Percentiles rank a stretch among this genome's conserved stretches.
Conservation (phyloP, 2,329 filamentous ascomycete species). For the Penicillium sp. region DNA sequence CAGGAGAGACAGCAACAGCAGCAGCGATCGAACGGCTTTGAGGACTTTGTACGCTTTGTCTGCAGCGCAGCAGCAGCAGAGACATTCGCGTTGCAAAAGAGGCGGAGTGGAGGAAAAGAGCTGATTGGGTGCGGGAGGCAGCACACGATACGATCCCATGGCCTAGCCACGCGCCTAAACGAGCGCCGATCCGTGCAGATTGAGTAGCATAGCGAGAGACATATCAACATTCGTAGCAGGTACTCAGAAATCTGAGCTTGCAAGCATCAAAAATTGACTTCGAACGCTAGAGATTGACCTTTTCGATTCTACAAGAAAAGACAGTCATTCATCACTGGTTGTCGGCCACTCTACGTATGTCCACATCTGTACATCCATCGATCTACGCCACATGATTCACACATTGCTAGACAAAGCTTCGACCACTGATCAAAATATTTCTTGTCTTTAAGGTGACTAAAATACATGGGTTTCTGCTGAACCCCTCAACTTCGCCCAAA, state of each 20-base stretch:
- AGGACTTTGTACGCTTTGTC: constrained; percentile 5
- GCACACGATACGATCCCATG: constrained; percentile 25
- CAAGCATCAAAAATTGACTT: not conserved
- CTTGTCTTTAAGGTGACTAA: not conserved
- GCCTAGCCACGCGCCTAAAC: constrained; percentile 17
- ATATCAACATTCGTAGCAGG: not conserved
- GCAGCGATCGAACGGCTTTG: constrained; percentile 11
- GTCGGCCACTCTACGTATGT: not conserved
- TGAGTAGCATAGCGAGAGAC: too few relatives aligned
- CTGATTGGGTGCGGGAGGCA: constrained; percentile 23
- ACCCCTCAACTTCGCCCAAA: not conserved
- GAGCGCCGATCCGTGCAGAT: constrained; percentile 6
- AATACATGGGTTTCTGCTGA: not conserved
- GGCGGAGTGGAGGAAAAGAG: constrained; percentile 22
- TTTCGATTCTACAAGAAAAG: not conserved
- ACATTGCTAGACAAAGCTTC: not conserved
- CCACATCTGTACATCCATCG: not conserved
- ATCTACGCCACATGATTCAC: not conserved
- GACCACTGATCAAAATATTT: not conserved
- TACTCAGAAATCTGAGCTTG: not conserved
- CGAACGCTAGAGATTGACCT: not conserved
- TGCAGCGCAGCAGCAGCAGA: constrained; percentile 27
- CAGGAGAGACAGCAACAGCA: constrained; percentile 17
- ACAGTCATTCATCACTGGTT: not conserved
- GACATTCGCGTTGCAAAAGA: constrained; percentile 39